Base-by-base conservation (phyloP, 441 rosid genomes). In the Breynia disticha region DNA sequence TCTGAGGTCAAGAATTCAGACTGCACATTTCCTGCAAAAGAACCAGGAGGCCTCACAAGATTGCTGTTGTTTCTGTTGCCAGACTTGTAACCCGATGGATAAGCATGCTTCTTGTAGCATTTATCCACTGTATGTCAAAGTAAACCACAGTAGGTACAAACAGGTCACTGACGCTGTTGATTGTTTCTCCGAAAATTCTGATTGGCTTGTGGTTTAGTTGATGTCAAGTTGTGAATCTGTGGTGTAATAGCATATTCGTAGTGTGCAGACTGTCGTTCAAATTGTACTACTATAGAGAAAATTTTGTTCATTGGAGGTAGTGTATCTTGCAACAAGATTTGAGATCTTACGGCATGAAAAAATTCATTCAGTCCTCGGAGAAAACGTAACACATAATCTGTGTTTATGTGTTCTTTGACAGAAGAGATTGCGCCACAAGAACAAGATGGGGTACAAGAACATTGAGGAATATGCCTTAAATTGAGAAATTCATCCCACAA, bases 281-380 rank as follows among this genome's bases (percentile, higher is more conserved):
- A 16, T 37, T 52, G 20, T 1, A 16, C 1, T 0, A 18, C 45
- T 0, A 35, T 7, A 42, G 37, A 5, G 3, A 55, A 14, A n/a
- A 1, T 2, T 18, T 5, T 42, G 10, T 38, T 39, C 10, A 54
- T 17, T 4, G 10, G 1, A 11, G 48, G 47, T 1, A 55, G 11
- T 16, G 49, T 48, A 43, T 44, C 48, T 1, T 15, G 11, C 0
- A 55, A 7, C 17, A 20, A 20, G 9, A 55, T 55, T 19, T 43
- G 37, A 0, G 47, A 55, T 19, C 4, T 19, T 0, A 54, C 14
- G 1, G 6, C 12, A 19, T 13, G 0, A 42, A 37, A 42, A 18
- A 17, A 16, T 4, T 54, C 57, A 54, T 54, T 54, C 7, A 42
- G 18, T 5, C 59, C 47, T 21, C 6, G 19, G 14, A 55, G 14